Evolutionary conservation across 768 basidiomycete species (phyloP).

Genomic region (Boletus huronensis): DNA sequence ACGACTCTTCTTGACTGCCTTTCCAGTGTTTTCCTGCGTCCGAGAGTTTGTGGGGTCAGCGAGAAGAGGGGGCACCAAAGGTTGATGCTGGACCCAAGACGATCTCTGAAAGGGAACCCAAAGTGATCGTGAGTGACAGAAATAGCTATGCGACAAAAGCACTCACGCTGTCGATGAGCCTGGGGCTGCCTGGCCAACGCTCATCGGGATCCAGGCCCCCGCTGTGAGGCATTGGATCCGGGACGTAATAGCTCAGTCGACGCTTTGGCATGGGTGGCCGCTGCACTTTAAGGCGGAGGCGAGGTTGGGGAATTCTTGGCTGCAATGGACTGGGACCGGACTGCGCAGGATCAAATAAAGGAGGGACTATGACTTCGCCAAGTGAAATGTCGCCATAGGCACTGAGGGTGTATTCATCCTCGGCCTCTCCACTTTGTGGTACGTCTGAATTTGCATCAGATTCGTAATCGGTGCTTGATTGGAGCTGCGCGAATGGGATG

Average conservation of each 20-base stretch:
- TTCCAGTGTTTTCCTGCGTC: neutral
- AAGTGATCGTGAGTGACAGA: neutral
- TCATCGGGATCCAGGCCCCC: constrained; percentile 1
- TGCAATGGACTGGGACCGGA: neutral
- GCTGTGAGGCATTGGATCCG: constrained; percentile 3
- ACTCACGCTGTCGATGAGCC: constrained; percentile 14
- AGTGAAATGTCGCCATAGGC: constrained; percentile 47
- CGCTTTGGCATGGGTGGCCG: constrained; percentile 30
- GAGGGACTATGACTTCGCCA: constrained; percentile 35
- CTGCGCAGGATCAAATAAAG: constrained; percentile 8
- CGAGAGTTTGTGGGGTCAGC: neutral
- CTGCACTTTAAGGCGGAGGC: constrained; percentile 25
- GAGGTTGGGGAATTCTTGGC: constrained; percentile 8
- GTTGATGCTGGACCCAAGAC: constrained; percentile 16
- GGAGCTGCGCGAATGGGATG: neutral
- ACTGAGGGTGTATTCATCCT: constrained; percentile 40
- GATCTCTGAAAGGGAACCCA: neutral
- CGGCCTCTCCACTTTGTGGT: constrained; percentile 4
- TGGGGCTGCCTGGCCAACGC: constrained; percentile 16
- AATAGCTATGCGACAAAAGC: neutral
- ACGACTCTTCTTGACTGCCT: neutral
- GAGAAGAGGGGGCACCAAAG: constrained; percentile 6
- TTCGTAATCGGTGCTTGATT: neutral
- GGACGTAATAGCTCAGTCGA: constrained; percentile 9
- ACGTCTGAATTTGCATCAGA: neutral